Percentiles rank a stretch among this genome's conserved stretches.
These are phyloP conservation scores for Raddia distichophylla DNA, from an alignment of 176 grass and related monocot genomes.

Conservation along the genomic window DNA sequence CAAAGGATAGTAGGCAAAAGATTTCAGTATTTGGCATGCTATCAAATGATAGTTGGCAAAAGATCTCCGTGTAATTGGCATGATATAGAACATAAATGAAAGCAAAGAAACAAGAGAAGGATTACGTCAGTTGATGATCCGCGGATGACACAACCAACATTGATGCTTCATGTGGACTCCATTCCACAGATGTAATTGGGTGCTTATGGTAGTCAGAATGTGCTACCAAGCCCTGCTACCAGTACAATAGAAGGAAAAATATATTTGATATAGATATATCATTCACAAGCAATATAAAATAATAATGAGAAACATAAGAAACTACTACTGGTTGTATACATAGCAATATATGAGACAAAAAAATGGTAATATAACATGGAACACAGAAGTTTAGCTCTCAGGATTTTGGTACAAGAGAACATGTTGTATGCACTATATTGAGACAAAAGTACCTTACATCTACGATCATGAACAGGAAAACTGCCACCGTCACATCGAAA, in stretches of 20 bases:
- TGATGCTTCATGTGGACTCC: constrained; percentile 90
- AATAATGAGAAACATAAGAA: background rate
- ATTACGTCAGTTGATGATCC: constrained; percentile 87
- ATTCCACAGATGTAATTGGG: constrained; percentile 88
- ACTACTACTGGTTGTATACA: background rate
- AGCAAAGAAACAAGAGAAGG: background rate
- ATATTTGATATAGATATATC: background rate
- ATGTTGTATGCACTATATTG: background rate
- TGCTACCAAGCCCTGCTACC: constrained; percentile 62
- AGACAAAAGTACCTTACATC: constrained; percentile 56
- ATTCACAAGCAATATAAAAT: background rate
- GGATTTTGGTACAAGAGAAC: background rate
- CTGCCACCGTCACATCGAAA: constrained; percentile 90
- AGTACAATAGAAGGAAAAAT: constrained; percentile 12
- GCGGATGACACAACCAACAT: constrained; percentile 82
- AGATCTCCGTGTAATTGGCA: no score
- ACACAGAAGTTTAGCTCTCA: background rate
- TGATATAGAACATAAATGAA: background rate
- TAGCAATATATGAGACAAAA: background rate
- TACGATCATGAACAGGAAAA: constrained; percentile 84
- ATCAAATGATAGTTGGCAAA: no score
- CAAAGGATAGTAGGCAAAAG: background rate
- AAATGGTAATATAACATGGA: background rate
- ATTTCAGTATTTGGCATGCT: background rate
- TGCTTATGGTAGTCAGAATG: constrained; percentile 89